Conservation (phyloP, 2,329 filamentous ascomycete species). For the Parastagonospora nodorum region DNA sequence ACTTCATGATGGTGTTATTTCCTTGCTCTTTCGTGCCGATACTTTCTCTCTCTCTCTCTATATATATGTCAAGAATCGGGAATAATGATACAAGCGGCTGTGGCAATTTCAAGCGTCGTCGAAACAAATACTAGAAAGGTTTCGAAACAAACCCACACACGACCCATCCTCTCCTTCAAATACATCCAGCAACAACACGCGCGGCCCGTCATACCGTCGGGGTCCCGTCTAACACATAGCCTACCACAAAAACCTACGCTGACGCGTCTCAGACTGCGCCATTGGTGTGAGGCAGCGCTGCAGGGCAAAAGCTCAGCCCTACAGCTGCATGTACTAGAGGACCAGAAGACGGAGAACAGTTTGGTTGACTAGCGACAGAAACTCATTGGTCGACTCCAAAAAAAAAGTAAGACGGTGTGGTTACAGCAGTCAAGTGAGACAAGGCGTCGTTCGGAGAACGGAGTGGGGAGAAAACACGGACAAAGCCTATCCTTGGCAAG, state of each 20-base stretch:
- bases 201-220: conserved; percentile 22
- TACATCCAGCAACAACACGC: conserved; percentile 9
- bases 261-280: conserved; percentile 1
- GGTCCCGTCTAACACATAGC: conserved; percentile 13
- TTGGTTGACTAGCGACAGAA: not conserved
- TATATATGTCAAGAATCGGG: not conserved
- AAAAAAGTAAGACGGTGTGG: not conserved
- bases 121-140: no score
- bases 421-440: conserved; percentile 3
- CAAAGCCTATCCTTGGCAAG: no score
- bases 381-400: not conserved
- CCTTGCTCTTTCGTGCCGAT: not conserved
- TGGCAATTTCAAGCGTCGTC: not conserved
- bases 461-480: conserved; percentile 26
- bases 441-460: conserved; percentile 19
- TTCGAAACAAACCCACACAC: conserved; percentile 56
- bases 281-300: conserved; percentile 11
- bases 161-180: conserved; percentile 10
- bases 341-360: not conserved
- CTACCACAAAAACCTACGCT: not conserved
- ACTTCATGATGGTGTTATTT: not conserved
- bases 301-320: conserved; percentile 18
- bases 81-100: not conserved
- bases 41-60: not conserved
- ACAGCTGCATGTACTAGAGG: not conserved